Conservation (phyloP, 2,329 filamentous ascomycete species). For the Alternaria sp. region DNA sequence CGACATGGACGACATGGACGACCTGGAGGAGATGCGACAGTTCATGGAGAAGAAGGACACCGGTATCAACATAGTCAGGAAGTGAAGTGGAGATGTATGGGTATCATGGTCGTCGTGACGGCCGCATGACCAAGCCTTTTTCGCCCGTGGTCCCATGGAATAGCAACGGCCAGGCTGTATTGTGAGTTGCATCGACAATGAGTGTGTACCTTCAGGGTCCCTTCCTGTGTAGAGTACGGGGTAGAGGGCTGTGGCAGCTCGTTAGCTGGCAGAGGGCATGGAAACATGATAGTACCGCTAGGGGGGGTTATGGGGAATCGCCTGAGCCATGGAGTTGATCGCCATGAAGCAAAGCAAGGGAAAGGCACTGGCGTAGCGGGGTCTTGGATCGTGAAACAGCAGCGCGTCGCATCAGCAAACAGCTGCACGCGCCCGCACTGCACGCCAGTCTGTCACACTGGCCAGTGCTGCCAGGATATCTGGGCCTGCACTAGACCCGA, state of each 20-base stretch:
- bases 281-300: not conserved
- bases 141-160: no score
- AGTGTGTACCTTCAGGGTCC: not conserved
- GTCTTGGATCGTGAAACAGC: constrained; percentile 16
- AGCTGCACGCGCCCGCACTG: constrained; percentile 20
- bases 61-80: constrained; percentile 77
- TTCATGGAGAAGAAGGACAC: constrained; percentile 59
- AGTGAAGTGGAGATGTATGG: constrained; percentile 36
- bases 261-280: not conserved
- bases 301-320: not conserved
- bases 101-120: not conserved
- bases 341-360: not conserved
- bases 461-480: constrained; percentile 4
- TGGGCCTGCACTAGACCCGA: constrained; percentile 15
- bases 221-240: not conserved
- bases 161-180: not conserved
- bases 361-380: constrained; percentile 5
- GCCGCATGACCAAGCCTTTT: not conserved
- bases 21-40: constrained; percentile 52
- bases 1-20: constrained; percentile 50
- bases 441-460: constrained; percentile 2
- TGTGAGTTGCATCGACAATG: not conserved
- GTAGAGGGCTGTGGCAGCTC: not conserved
- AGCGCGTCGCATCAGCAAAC: constrained; percentile 26
- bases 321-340: not conserved